Base-by-base conservation (phyloP, 116 monocot genomes). In the Phalaenopsis hybrid region DNA sequence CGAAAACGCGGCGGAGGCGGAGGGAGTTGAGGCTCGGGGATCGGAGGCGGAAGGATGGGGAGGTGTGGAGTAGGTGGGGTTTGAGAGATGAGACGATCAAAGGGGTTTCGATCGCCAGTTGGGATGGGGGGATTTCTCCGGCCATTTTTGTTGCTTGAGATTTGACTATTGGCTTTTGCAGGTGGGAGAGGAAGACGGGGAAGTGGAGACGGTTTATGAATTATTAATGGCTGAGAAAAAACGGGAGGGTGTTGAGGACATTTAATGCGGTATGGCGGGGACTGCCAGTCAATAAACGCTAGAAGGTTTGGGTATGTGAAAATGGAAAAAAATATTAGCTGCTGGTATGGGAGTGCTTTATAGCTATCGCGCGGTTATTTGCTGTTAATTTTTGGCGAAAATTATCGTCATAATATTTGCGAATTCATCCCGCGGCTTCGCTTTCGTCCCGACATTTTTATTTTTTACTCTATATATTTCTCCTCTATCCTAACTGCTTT, bases 1-100 rank as follows among this genome's bases (percentile, higher is more conserved):
- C 88, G 84, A 90, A 90, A 75, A 90, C 84, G 82, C 88, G 83
- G 74, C 86, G 85, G 82, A 88, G 90, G 70, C 90, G 82, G 78
- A 90, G 75, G 52, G 89, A 51, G 83, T 89, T 89, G 68, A 89
- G 87, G 89, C 87, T 87, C 28, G 81, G 73, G 75, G 65, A 76
- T 16, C 87, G 84, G 76, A 89, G 89, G 37, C 87, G 81, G 85
- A 90, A 87, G 74, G 85, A 85, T 4, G 76, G 74, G 34, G 83
- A 87, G 20, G 83, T 44, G 34, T 25, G 6, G 57, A 17, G 5
- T 15, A 28, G 68, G 58, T 45, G 25, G 17, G 49, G 11, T 6
- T 75, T 75, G 44, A 75, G 44, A 3, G 78, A 55, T 46, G 78
- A 13, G 18, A 52, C 17, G 21, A 16, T 65, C 55, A 1, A 13